These are phyloP conservation scores for Suillus lakei DNA, from an alignment of 768 basidiomycete species.

Conservation along the genomic window DNA sequence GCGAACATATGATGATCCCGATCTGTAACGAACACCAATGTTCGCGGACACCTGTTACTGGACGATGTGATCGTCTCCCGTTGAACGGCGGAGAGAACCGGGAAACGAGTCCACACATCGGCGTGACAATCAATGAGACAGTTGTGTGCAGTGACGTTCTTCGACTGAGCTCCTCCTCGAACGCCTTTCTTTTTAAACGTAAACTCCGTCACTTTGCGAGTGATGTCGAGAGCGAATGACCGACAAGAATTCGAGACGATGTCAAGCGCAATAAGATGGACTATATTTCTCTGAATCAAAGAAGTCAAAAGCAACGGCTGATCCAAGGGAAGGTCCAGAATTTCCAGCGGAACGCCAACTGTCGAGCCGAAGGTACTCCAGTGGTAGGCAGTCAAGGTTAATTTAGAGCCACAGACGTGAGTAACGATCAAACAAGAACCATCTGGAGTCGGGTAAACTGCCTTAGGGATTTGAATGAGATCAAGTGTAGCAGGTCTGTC, in stretches of 20 bases:
- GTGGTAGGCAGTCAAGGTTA: constrained; percentile 49
- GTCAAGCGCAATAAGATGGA: constrained; percentile 50
- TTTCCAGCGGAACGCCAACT: constrained; percentile 44
- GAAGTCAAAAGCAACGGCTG: constrained; percentile 46
- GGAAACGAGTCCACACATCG: constrained; percentile 66
- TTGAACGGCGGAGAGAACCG: constrained; percentile 56
- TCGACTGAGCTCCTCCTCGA: constrained; percentile 19
- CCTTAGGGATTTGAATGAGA: constrained; percentile 38
- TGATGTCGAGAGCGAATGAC: constrained; percentile 56
- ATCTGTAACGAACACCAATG: constrained; percentile 50
- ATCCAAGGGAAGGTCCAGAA: constrained; percentile 31
- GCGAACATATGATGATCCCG: constrained; percentile 39
- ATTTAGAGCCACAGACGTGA: constrained; percentile 24
- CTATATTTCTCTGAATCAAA: constrained; percentile 43
- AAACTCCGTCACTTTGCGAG: constrained; percentile 59
- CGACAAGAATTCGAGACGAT: constrained; percentile 31
- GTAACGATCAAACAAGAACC: constrained; percentile 55
- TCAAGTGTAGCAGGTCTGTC: constrained; percentile 50
- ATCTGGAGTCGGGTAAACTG: constrained; percentile 55
- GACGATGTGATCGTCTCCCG: constrained; percentile 47
- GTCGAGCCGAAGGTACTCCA: constrained; percentile 61
- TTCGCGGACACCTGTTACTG: constrained; percentile 34
- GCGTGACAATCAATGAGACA: constrained; percentile 58
- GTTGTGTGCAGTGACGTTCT: constrained; percentile 45
- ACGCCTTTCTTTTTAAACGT: constrained; percentile 52